phyloP scores from a whole-genome alignment of 2,329 filamentous ascomycete genomes.

The Ceratocystis destructans region DNA sequence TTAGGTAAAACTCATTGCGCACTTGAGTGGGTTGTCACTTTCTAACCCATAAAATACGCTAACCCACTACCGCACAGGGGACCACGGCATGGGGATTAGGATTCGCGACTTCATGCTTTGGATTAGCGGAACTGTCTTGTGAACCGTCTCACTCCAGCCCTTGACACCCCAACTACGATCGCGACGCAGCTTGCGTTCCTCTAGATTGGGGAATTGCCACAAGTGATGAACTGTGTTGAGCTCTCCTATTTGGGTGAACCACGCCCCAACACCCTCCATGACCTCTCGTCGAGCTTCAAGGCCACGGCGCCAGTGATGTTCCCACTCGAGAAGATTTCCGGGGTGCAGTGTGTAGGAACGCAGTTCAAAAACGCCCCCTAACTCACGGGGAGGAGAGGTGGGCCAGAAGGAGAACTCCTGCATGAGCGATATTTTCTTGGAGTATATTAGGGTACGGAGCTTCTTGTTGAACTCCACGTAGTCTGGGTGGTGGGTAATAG shows the following conservation, averaged over 20 bases:
- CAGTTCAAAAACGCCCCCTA: slow-evolving; percentile 89
- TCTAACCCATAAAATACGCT: not conserved
- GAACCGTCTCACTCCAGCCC: slow-evolving; percentile 93
- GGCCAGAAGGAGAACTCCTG: slow-evolving; percentile 99
- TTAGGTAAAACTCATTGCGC: too few species aligned
- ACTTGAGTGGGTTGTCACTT: too few species aligned
- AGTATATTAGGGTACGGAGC: slow-evolving; percentile 70
- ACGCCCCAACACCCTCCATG: slow-evolving; percentile 96
- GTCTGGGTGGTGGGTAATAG: slow-evolving; percentile 68
- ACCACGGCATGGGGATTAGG: slow-evolving; percentile 91
- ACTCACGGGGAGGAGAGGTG: slow-evolving; percentile 73
- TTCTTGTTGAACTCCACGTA: slow-evolving; percentile 72
- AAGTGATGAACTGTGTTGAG: slow-evolving; percentile 96
- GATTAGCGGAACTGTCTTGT: slow-evolving; percentile 96
- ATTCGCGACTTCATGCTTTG: slow-evolving; percentile 93
- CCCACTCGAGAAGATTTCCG: slow-evolving; percentile 93
- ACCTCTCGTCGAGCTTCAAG: slow-evolving; percentile 84
- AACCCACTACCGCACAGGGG: slow-evolving; percentile 56
- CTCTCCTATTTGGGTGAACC: slow-evolving; percentile 97
- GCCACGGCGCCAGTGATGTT: slow-evolving; percentile 92
- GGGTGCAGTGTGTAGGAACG: slow-evolving; percentile 94
- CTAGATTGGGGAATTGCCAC: slow-evolving; percentile 95
- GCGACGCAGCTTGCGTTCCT: slow-evolving; percentile 77
- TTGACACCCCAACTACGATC: slow-evolving; percentile 93
- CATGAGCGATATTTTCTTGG: slow-evolving; percentile 85